Evolutionary conservation across 2,329 filamentous ascomycete species (phyloP), one percentile per base, ranked within the genome.

Genomic region (Aspergillus brunneoviolaceus): DNA sequence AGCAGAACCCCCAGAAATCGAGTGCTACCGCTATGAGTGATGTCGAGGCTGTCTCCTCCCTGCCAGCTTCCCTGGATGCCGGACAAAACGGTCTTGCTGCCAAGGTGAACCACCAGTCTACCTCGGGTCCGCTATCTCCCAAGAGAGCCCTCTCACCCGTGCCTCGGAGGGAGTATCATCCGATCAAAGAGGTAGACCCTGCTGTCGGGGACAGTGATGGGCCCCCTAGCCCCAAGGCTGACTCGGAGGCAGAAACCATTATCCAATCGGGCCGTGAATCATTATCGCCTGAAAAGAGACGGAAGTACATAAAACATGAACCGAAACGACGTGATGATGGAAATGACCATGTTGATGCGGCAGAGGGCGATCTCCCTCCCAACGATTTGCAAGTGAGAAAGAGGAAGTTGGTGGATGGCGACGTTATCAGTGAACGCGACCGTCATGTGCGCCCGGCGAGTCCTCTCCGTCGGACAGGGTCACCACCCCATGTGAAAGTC

Each of bases 161-260:
- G 60, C 58, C 59, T 60, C 62, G 57, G 60, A 62, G 57, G 61
- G 62, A 63, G 57, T 61, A 68, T 66, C 67, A 58, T 51, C 64
- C 66, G 60, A 61, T 64, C 55, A 68, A 69, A 64, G 63, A 68
- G 60, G 62, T 66, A 61, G 66, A 70, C 57, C 58, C 60, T 55
- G 68, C 58, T 60, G 66, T 69, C 52, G 67, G 62, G 52, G 71
- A 75, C 49, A 70, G 65, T 51, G 73, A 79, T 58, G 76, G 70
- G 29, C 70, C 70, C 25, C 68, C 68, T 57, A 75, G 76, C 60
- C 75, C 74, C 60, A 77, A 70, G 69, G 77, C 77, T 52, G 79
- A 81, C 67, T 81, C 79, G 49, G 79, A 81, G 70, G 79, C 79
- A 57, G 79, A 81, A 68, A 81, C 79, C 21, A 78, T 80, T 60